Conservation (phyloP, 805 yeast genomes). For the Barnettozyma vustinii region DNA sequence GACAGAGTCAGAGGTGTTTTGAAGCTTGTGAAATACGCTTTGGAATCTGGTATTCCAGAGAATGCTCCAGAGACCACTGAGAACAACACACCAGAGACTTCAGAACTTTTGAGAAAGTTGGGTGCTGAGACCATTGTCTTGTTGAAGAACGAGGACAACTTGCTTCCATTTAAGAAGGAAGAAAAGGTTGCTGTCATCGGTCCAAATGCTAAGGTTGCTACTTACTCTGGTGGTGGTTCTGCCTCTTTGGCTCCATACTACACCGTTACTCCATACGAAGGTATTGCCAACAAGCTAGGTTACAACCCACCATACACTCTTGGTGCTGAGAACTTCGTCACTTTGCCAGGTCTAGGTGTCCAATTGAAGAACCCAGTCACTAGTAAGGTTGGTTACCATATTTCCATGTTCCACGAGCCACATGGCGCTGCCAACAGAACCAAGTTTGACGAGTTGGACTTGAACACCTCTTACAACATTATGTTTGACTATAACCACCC, state of each 20-base stretch:
- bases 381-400: slow-evolving; percentile 22
- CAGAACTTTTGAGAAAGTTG: slow-evolving; percentile 35
- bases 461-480: slow-evolving; percentile 19
- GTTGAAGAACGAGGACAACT: slow-evolving; percentile 44
- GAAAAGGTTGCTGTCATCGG: slow-evolving; percentile 50
- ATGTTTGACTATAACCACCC: slow-evolving; percentile 28
- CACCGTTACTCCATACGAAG: slow-evolving; percentile 43
- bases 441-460: slow-evolving; percentile 25
- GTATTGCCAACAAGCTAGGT: slow-evolving; percentile 30
- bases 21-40: slow-evolving; percentile 40
- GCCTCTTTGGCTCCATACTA: slow-evolving; percentile 47
- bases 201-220: slow-evolving; percentile 47
- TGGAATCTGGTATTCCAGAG: slow-evolving; percentile 32
- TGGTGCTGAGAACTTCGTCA: slow-evolving; percentile 33
- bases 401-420: slow-evolving; percentile 25
- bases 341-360: slow-evolving; percentile 31
- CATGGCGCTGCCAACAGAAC: slow-evolving; percentile 18
- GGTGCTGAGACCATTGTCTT: slow-evolving; percentile 52
- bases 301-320: slow-evolving; percentile 25
- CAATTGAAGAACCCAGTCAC: slow-evolving; percentile 20
- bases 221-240: slow-evolving; percentile 59
- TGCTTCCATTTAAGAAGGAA: slow-evolving; percentile 42
- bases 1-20: slow-evolving; percentile 46
- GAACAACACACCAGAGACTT: slow-evolving; percentile 44
- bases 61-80: slow-evolving; percentile 21